Conservation (phyloP, 768 basidiomycete species). For the Mycena haematopus region DNA sequence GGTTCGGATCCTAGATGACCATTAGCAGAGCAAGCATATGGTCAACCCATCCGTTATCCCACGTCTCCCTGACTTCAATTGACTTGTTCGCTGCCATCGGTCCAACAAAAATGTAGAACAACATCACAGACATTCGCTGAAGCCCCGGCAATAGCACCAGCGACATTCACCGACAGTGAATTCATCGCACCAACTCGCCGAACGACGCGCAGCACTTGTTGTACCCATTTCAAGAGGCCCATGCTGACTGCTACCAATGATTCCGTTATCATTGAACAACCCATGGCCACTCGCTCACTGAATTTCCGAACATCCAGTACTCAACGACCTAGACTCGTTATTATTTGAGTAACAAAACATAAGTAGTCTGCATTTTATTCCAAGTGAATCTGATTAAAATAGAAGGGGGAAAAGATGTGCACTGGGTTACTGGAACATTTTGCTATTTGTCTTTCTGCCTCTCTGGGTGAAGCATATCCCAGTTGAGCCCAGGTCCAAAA, state of each 20-base stretch:
- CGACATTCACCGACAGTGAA: slow-evolving; percentile 60
- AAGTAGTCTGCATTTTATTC: no score
- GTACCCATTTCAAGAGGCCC: slow-evolving; percentile 74
- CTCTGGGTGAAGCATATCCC: no score
- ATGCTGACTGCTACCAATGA: no score
- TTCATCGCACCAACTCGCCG: slow-evolving; percentile 72
- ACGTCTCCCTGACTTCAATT: slow-evolving; percentile 57
- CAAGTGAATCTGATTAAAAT: no score
- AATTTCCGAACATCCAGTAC: slow-evolving; percentile 89
- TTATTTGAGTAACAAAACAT: no score
- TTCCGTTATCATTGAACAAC: no score
- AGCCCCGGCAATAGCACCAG: slow-evolving; percentile 83
- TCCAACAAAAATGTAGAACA: slow-evolving; percentile 77
- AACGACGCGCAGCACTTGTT: slow-evolving; percentile 49
- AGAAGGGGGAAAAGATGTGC: no score
- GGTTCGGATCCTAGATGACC: slow-evolving; percentile 85
- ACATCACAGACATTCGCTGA: slow-evolving; percentile 87
- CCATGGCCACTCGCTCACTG: slow-evolving; percentile 83
- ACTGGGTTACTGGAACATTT: no score
- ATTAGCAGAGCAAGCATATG: slow-evolving; percentile 61
- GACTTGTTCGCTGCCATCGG: slow-evolving; percentile 77
- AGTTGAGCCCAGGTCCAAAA: no score
- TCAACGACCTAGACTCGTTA: slow-evolving; percentile 85
- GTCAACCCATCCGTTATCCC: slow-evolving; percentile 58
- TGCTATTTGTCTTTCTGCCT: no score